phyloP scores from a whole-genome alignment of 2,329 filamentous ascomycete species.

The Mycogone perniciosa region DNA sequence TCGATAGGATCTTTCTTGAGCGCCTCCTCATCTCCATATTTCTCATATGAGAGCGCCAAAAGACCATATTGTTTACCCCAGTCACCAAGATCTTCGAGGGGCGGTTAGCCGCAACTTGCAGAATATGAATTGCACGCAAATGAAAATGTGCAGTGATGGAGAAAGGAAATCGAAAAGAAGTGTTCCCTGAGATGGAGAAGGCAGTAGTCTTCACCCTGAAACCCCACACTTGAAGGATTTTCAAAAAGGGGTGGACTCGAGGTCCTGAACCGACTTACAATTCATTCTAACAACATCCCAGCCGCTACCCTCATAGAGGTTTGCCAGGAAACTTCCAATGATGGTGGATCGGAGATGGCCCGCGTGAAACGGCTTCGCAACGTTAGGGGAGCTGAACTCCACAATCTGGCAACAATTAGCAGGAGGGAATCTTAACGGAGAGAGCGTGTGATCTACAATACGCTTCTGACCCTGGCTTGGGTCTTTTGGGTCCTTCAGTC shows the following conservation, averaged over 20 bases:
- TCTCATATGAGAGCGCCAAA: constrained; percentile 67
- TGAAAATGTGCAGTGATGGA: background rate
- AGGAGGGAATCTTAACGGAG: background rate
- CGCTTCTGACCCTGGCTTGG: constrained; percentile 56
- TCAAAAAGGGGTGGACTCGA: background rate
- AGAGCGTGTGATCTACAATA: constrained; percentile 27
- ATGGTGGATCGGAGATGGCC: constrained; percentile 73
- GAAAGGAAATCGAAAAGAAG: background rate
- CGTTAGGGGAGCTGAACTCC: constrained; percentile 81
- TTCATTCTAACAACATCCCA: constrained; percentile 72
- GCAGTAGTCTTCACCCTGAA: too few relatives aligned
- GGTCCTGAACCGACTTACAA: constrained; percentile 21
- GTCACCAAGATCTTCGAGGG: constrained; percentile 57
- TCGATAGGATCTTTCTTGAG: constrained; percentile 69
- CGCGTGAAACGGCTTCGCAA: constrained; percentile 78
- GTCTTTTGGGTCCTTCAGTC: constrained; percentile 56
- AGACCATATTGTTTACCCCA: constrained; percentile 76
- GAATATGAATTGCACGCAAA: background rate
- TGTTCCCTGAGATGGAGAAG: too few relatives aligned
- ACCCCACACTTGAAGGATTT: background rate
- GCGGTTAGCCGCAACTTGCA: background rate
- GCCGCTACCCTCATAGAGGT: constrained; percentile 62
- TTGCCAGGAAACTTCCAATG: constrained; percentile 70
- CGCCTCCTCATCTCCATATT: constrained; percentile 67
- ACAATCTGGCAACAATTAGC: constrained; percentile 43